These are phyloP conservation scores for Arthrobotrys sphaeroides DNA, from an alignment of 2,329 filamentous ascomycete genomes.

Conservation along the genomic window DNA sequence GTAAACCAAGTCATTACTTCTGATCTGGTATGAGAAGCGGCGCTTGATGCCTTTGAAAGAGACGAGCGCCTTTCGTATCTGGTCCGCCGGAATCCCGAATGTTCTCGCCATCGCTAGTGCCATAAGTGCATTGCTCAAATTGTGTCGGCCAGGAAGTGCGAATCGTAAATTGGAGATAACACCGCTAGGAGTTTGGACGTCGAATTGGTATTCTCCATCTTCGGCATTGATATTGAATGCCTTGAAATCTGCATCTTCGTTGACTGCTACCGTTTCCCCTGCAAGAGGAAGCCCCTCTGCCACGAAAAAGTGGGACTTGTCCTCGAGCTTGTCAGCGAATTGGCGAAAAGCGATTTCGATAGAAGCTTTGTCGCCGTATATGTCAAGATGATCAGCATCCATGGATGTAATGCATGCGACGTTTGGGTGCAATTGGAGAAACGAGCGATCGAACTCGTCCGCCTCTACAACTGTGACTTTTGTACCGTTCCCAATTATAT, in stretches of 20 bases:
- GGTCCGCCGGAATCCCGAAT: not conserved
- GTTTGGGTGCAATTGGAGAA: not conserved
- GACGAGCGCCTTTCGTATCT: not conserved
- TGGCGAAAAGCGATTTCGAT: not conserved
- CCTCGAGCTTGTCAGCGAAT: not conserved
- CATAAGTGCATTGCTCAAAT: not conserved
- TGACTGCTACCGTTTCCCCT: not conserved
- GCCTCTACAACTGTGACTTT: slow-evolving; percentile 5
- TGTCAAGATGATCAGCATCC: slow-evolving; percentile 9
- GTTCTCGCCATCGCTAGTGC: not conserved
- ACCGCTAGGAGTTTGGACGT: not conserved
- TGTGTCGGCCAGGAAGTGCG: not conserved
- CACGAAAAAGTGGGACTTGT: not conserved
- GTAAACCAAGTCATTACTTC: not conserved
- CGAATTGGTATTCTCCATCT: not conserved
- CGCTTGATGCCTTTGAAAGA: not conserved
- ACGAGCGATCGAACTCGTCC: slow-evolving; percentile 2
- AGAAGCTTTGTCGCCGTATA: not conserved
- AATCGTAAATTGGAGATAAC: not conserved
- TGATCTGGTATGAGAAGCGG: slow-evolving; percentile 2
- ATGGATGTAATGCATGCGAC: not conserved
- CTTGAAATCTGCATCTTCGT: not conserved
- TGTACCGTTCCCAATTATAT: slow-evolving; percentile 1
- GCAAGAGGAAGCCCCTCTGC: not conserved
- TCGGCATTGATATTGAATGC: not conserved